Evolutionary conservation across 179 eudicot genomes (phyloP).

Genomic region (Beta macrorhiza): DNA sequence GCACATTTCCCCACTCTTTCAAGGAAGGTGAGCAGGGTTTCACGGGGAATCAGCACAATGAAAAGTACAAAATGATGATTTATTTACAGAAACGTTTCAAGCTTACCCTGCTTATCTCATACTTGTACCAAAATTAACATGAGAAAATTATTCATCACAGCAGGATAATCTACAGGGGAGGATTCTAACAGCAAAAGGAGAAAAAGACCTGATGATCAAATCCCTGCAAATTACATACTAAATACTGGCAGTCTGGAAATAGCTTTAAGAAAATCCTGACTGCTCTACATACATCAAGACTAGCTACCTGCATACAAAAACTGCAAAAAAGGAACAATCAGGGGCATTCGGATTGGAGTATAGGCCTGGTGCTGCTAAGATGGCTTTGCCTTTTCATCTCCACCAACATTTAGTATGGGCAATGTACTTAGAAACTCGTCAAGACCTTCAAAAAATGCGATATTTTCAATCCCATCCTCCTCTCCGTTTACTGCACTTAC

Average conservation of each 20-base stretch:
- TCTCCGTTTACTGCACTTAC: slow-evolving; percentile 46
- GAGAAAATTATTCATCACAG: slow-evolving; percentile 27
- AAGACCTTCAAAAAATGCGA: slow-evolving; percentile 83
- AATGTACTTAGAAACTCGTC: slow-evolving; percentile 85
- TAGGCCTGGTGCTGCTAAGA: slow-evolving; percentile 41
- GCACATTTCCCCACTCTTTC: neutral
- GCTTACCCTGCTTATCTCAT: slow-evolving; percentile 26
- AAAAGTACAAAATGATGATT: slow-evolving; percentile 16
- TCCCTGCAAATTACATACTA: slow-evolving; percentile 38
- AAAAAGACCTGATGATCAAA: slow-evolving; percentile 28
- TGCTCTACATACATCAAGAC: slow-evolving; percentile 34
- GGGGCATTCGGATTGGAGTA: slow-evolving; percentile 24
- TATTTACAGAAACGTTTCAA: slow-evolving; percentile 17
- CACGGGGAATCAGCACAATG: neutral
- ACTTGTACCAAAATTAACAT: slow-evolving; percentile 30
- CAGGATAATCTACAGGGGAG: slow-evolving; percentile 28
- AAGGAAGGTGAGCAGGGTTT: slow-evolving; percentile 10
- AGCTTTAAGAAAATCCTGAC: slow-evolving; percentile 29
- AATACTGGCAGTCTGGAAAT: slow-evolving; percentile 28
- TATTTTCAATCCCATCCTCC: slow-evolving; percentile 68
- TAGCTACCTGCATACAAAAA: slow-evolving; percentile 34
- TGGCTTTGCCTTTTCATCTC: slow-evolving; percentile 72
- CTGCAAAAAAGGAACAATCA: slow-evolving; percentile 21
- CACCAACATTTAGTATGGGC: slow-evolving; percentile 71
- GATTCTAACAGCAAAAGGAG: slow-evolving; percentile 19